Percentiles rank a stretch among this genome's conserved stretches.
These are phyloP conservation scores for Zasmidium cellare DNA, from an alignment of 2,329 filamentous ascomycete species.

Conservation along the genomic window DNA sequence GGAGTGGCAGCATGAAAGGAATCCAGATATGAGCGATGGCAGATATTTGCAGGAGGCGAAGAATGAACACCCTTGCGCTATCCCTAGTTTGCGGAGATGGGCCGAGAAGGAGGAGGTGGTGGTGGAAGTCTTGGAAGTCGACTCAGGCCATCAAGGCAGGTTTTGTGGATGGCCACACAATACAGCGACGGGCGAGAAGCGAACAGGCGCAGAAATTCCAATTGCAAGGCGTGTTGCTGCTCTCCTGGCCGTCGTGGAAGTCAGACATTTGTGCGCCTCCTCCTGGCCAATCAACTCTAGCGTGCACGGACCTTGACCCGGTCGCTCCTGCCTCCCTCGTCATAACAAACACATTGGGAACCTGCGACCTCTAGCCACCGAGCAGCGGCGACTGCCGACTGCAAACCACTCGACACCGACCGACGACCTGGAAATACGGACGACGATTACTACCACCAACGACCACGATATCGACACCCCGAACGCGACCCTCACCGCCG, in stretches of 20 bases:
- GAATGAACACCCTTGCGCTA: background rate
- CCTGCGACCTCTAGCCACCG: background rate
- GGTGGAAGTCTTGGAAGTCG: background rate
- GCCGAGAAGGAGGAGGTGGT: background rate
- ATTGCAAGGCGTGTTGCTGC: background rate
- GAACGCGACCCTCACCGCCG: conserved; percentile 2
- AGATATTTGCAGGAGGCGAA: background rate
- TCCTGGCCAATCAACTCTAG: background rate
- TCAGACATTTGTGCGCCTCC: background rate
- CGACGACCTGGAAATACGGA: background rate
- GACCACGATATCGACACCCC: background rate
- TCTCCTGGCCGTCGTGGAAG: background rate
- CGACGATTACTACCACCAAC: background rate
- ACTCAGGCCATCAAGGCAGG: background rate
- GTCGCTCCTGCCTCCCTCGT: background rate
- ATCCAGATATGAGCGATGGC: background rate
- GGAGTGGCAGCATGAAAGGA: background rate
- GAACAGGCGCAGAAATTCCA: background rate
- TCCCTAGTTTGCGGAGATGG: background rate
- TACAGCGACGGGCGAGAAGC: background rate
- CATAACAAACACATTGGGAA: background rate
- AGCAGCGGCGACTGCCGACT: conserved; percentile 1
- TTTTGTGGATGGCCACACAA: background rate
- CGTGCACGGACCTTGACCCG: background rate
- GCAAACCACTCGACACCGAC: background rate